phyloP scores from a whole-genome alignment of 345 rosid species.

The Microcos paniculata region DNA sequence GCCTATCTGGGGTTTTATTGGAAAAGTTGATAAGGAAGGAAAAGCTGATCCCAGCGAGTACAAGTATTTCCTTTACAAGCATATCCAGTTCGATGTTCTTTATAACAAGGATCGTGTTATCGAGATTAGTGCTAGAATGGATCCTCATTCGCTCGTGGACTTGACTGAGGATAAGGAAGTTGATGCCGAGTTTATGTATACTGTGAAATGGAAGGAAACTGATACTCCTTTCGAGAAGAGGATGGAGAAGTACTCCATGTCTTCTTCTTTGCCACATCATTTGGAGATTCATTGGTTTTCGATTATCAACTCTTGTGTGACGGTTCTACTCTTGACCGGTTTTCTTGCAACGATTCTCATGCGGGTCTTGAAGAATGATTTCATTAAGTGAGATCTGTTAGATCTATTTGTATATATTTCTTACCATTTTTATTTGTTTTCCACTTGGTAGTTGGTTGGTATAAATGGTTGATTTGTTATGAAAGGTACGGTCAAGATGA shows the following conservation, averaged over 20 bases:
- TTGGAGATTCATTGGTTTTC: slow-evolving; percentile 96
- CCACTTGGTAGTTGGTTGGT: neutral
- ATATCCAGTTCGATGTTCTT: slow-evolving; percentile 68
- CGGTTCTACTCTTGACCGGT: slow-evolving; percentile 87
- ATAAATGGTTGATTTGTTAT: neutral
- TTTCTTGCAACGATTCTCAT: slow-evolving; percentile 89
- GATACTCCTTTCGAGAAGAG: slow-evolving; percentile 80
- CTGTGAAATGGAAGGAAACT: slow-evolving; percentile 91
- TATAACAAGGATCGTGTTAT: slow-evolving; percentile 76
- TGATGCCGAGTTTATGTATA: slow-evolving; percentile 73
- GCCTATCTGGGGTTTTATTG: slow-evolving; percentile 91
- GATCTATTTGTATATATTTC: neutral
- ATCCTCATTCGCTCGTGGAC: slow-evolving; percentile 68
- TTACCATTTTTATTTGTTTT: neutral
- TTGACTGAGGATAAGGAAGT: slow-evolving; percentile 81
- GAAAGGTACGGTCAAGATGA: slow-evolving; percentile 80
- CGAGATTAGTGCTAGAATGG: slow-evolving; percentile 69
- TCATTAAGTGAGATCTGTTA: slow-evolving; percentile 64
- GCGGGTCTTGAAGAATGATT: slow-evolving; percentile 90
- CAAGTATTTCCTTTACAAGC: slow-evolving; percentile 72
- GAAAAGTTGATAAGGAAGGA: slow-evolving; percentile 77
- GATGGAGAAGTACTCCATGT: slow-evolving; percentile 82
- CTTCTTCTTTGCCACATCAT: slow-evolving; percentile 88
- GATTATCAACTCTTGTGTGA: slow-evolving; percentile 84
- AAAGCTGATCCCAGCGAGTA: slow-evolving; percentile 58